Conservation (phyloP, 257 asterid species). For the Lycium ferocissimum region DNA sequence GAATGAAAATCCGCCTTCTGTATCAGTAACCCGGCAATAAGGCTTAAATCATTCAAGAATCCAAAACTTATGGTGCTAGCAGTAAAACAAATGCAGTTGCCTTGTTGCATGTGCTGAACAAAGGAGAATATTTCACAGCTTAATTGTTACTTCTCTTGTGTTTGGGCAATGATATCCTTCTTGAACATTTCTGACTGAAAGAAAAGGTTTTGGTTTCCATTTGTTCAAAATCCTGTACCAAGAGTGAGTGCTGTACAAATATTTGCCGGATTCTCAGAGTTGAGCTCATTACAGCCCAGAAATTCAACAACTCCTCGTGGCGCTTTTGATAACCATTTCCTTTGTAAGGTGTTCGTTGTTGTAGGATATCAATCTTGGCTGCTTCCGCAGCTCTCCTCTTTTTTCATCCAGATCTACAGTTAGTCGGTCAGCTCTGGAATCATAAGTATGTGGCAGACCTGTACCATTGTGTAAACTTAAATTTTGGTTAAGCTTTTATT, state of each 20-base stretch:
- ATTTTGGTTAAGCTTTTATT: background rate
- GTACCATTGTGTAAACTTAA: background rate
- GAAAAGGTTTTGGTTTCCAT: background rate
- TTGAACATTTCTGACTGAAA: conserved; percentile 26
- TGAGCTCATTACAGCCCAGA: background rate
- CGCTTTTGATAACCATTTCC: background rate
- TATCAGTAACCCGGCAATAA: background rate
- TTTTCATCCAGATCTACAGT: background rate
- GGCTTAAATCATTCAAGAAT: background rate
- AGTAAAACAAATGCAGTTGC: background rate
- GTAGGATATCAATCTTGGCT: background rate
- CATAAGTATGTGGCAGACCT: background rate
- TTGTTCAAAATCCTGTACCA: background rate
- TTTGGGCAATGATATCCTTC: background rate
- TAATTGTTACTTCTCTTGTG: background rate
- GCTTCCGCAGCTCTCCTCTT: background rate
- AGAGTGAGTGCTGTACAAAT: background rate
- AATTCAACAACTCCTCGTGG: background rate
- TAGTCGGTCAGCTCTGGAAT: background rate
- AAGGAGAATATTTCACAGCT: conserved; percentile 11
- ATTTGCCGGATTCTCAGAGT: background rate
- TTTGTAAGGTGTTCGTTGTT: background rate
- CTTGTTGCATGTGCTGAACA: background rate
- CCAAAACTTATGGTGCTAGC: background rate
- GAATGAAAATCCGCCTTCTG: conserved; percentile 23